Evolutionary conservation across 805 yeast species (phyloP), one percentile per base, ranked within the genome.

Genomic region (Lipomyces mesembrius): DNA sequence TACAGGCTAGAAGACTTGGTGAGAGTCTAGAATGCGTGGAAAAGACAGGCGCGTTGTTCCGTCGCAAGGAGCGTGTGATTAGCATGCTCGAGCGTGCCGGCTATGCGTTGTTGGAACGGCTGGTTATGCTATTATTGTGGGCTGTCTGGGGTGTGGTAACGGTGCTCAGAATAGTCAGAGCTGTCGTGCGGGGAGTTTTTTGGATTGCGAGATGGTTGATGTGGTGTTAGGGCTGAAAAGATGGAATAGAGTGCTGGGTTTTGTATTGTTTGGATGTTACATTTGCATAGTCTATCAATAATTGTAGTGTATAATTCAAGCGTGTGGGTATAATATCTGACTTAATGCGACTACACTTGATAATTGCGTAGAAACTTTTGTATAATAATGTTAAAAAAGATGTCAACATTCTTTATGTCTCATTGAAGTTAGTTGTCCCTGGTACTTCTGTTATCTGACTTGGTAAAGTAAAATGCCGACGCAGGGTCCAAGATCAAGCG

Each of bases 101-200:
- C 17, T 68, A 67, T 25, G 64, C 63, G 20, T 54, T 63, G 11
- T 62, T 68, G 25, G 71, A 68, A 35, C 49, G 60, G 14, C 29
- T 57, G 43, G 65, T 68, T 20, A 62, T 61, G 25, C 12, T 43
- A 3, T 29, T 62, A 32, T 52, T 68, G 39, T 68, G 71, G 71
- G 63, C 51, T 14, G 71, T 68, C 27, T 68, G 71, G 71, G 71
- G 71, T 2, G 57, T 65, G 20, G 71, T 68, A 9, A 37, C 61
- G 17, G 59, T 55, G 3, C 29, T 68, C 22, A n/a, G 70, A 17
- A 3, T 67, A 22, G 58, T 32, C 17, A 43, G 71, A 37, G 17
- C 58, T 7, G 27, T 60, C 37, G 53, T 60, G 8, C 46, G 62
- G 35, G 55, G 55, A 7, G 60, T 62, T 12, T 59, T 51, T 59